Evolutionary conservation across 73 alveolate species (phyloP).

Genomic region (Paramecium primaurelia): DNA sequence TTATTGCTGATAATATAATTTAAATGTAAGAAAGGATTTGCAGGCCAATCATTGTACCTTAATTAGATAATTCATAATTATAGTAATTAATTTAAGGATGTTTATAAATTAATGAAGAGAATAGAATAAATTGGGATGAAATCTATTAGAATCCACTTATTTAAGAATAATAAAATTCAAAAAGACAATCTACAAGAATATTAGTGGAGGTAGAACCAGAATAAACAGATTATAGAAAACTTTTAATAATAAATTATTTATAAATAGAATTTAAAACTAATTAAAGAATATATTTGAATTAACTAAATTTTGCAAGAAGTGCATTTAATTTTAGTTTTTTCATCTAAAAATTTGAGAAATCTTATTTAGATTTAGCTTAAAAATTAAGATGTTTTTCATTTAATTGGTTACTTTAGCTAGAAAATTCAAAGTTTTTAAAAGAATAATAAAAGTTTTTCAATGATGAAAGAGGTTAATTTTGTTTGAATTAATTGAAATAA

Average conservation of each 20-base stretch:
- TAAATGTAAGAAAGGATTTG: background rate
- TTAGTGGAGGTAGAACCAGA: background rate
- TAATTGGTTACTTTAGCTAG: background rate
- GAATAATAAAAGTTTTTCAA: background rate
- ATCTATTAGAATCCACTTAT: background rate
- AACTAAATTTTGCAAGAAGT: background rate
- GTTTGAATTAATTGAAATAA: background rate
- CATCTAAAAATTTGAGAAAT: background rate
- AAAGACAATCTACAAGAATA: background rate
- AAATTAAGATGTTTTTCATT: background rate
- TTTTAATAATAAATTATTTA: background rate
- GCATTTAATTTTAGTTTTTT: background rate
- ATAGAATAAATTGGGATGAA: background rate
- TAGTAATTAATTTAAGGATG: background rate
- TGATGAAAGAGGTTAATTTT: background rate
- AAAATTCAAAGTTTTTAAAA: background rate
- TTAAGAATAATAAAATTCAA: background rate
- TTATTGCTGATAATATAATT: background rate
- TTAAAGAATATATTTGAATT: background rate
- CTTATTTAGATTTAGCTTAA: background rate
- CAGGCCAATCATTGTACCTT: background rate
- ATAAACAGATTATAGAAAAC: background rate
- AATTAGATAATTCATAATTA: background rate
- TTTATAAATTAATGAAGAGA: background rate
- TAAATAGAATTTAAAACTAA: background rate